phyloP scores from a whole-genome alignment of 108 stramenopile species.

The Fragilariopsis cylindrus region DNA sequence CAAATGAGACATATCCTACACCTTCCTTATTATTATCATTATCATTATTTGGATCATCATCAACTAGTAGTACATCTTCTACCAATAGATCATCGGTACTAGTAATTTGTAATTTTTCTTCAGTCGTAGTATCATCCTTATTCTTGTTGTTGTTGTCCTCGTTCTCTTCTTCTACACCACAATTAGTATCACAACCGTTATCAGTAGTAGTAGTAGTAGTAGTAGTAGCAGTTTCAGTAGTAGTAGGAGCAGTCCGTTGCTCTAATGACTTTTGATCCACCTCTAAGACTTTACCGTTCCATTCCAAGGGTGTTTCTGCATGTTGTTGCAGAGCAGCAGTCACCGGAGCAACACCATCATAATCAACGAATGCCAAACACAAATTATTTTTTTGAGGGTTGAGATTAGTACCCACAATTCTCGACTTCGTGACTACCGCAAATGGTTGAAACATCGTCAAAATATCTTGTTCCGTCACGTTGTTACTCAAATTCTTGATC shows the following conservation, averaged over 20 bases:
- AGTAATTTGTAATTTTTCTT: too few species aligned
- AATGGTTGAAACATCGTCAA: conserved; percentile 73
- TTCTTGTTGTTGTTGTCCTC: too few species aligned
- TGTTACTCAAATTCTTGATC: conserved; percentile 76
- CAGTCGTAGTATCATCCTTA: too few species aligned
- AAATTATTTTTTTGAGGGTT: conserved; percentile 58
- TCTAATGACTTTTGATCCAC: conserved; percentile 61
- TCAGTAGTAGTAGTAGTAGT: too few species aligned
- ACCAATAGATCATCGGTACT: too few species aligned
- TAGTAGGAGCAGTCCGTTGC: conserved; percentile 14
- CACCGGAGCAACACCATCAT: conserved; percentile 67
- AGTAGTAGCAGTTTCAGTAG: too few species aligned
- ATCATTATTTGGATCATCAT: too few species aligned
- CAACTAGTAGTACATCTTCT: too few species aligned
- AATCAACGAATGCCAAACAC: conserved; percentile 83
- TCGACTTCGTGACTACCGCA: conserved; percentile 49
- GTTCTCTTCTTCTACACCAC: too few species aligned
- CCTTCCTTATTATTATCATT: too few species aligned
- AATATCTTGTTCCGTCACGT: conserved; percentile 71
- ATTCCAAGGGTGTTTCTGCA: conserved; percentile 37
- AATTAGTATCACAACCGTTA: too few species aligned
- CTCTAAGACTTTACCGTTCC: conserved; percentile 42
- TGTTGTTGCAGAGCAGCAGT: conserved; percentile 56
- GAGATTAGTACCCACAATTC: conserved; percentile 73
- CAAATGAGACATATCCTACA: too few species aligned